Evolutionary conservation across 768 basidiomycete genomes (phyloP).

Genomic region (Pulveroboletus sp.): DNA sequence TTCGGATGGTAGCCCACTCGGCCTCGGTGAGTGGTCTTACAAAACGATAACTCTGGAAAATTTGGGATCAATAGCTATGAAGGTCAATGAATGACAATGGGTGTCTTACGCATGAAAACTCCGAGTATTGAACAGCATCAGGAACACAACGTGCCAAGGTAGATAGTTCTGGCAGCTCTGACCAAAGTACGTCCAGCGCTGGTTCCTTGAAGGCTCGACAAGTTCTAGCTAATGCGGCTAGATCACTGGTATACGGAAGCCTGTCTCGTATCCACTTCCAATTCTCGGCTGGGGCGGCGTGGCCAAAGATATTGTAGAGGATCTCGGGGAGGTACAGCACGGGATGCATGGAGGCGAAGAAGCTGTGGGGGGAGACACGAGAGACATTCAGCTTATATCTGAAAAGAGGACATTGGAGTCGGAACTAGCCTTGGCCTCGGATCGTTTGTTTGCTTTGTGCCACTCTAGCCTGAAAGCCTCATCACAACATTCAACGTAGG

Average conservation of each 20-base stretch:
- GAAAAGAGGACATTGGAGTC: not conserved
- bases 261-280: not conserved
- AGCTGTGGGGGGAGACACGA: no score
- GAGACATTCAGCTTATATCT: no score
- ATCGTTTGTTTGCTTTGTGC: constrained; percentile 1
- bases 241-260: not conserved
- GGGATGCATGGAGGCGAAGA: not conserved
- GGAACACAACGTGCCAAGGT: not conserved
- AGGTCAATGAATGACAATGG: not conserved
- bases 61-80: not conserved
- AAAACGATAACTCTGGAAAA: not conserved
- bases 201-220: constrained; percentile 9
- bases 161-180: not conserved
- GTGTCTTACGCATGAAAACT: not conserved
- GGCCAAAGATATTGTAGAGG: constrained; percentile 4
- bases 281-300: not conserved
- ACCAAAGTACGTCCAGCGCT: constrained; percentile 8
- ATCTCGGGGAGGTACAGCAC: constrained; percentile 1
- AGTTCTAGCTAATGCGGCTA: constrained; percentile 4
- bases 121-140: not conserved
- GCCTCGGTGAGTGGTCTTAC: constrained; percentile 1
- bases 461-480: not conserved
- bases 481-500: not conserved
- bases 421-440: not conserved
- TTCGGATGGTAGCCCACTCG: not conserved